Percentiles rank a stretch among this genome's conserved stretches.
These are phyloP conservation scores for Chaetomiaceae sp. DNA, from an alignment of 2,329 filamentous ascomycete genomes.

Conservation along the genomic window DNA sequence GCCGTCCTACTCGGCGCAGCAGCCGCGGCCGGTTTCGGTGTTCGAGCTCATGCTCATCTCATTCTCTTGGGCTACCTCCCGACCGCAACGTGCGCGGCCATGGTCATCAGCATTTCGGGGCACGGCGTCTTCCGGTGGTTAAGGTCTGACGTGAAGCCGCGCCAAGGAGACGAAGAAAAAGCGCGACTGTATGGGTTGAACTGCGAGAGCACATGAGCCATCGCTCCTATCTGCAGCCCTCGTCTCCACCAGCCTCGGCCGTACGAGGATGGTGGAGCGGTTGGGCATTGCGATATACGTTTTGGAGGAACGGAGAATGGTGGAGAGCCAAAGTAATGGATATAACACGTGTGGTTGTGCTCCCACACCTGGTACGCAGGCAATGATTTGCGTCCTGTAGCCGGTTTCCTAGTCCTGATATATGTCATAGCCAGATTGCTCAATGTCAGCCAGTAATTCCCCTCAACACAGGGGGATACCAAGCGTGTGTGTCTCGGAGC, in stretches of 20 bases:
- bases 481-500: no score
- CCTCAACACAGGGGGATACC: no score
- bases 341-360: no score
- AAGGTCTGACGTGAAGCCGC: not conserved
- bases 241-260: not conserved
- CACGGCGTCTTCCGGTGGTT: conserved; percentile 21
- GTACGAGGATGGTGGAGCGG: not conserved
- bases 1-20: conserved; percentile 22
- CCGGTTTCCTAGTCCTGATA: no score
- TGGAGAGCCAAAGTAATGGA: not conserved
- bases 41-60: conserved; percentile 25
- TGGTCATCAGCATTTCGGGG: conserved; percentile 28
- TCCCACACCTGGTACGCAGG: no score
- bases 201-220: not conserved
- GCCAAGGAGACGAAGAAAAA: conserved; percentile 17
- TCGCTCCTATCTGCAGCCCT: not conserved
- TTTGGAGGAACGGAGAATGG: not conserved
- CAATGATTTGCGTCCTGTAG: no score
- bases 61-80: conserved; percentile 32
- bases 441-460: no score
- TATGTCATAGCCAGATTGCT: no score
- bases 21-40: conserved; percentile 23
- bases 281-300: not conserved
- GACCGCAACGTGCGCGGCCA: conserved; percentile 32
- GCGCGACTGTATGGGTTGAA: conserved; percentile 12